Conservation (phyloP, 2,329 filamentous ascomycete genomes). For the Juglanconis oblonga region DNA sequence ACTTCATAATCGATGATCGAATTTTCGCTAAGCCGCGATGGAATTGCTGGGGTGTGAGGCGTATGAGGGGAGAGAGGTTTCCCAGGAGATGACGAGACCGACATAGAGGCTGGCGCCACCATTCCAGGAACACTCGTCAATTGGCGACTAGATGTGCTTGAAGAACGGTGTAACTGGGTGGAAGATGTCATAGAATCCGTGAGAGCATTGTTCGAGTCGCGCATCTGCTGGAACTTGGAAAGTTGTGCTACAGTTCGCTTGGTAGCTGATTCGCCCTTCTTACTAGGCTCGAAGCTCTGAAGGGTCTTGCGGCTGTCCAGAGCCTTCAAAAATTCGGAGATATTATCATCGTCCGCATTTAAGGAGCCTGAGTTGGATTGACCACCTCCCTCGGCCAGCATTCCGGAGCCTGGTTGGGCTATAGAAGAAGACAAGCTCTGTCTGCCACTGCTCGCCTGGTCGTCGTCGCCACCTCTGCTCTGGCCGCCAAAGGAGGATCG, state of each 20-base stretch:
- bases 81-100: slow-evolving; percentile 82
- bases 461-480: slow-evolving; percentile 65
- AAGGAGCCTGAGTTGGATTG: slow-evolving; percentile 66
- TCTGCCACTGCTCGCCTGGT: slow-evolving; percentile 76
- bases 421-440: slow-evolving; percentile 70
- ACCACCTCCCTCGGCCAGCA: slow-evolving; percentile 68
- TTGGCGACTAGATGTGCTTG: slow-evolving; percentile 66
- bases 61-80: slow-evolving; percentile 89
- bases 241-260: slow-evolving; percentile 77
- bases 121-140: slow-evolving; percentile 62
- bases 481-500: slow-evolving; percentile 74
- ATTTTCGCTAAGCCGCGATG: slow-evolving; percentile 88
- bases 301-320: slow-evolving; percentile 87
- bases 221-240: slow-evolving; percentile 83
- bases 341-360: slow-evolving; percentile 82
- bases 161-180: slow-evolving; percentile 77
- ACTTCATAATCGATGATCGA: slow-evolving; percentile 70
- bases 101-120: slow-evolving; percentile 70
- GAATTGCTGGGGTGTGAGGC: slow-evolving; percentile 89
- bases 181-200: slow-evolving; percentile 94
- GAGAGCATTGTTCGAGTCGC: slow-evolving; percentile 81
- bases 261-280: slow-evolving; percentile 65
- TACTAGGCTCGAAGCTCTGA: slow-evolving; percentile 69
- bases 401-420: slow-evolving; percentile 72
- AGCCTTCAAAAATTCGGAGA: slow-evolving; percentile 87